Percentiles rank a stretch among this genome's conserved stretches.
These are phyloP conservation scores for Salix udensis DNA, from an alignment of 345 rosid genomes.

Conservation along the genomic window DNA sequence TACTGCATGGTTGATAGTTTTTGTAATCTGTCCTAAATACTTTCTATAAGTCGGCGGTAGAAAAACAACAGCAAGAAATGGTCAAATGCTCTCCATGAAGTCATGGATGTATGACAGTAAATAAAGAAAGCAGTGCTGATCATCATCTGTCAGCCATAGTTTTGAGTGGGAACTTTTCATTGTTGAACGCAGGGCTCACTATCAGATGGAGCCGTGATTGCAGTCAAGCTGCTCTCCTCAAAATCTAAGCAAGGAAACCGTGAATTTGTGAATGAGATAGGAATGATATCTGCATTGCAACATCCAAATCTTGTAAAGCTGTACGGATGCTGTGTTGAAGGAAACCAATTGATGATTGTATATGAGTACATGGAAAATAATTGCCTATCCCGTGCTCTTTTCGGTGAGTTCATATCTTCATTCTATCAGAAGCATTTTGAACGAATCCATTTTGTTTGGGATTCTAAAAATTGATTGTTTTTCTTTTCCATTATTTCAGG, in stretches of 20 bases:
- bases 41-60: not conserved
- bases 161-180: not conserved
- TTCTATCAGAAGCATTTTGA: not conserved
- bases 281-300: constrained; percentile 30
- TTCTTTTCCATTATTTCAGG: constrained; percentile 34
- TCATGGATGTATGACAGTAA: not conserved
- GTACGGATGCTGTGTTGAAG: constrained; percentile 30
- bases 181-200: constrained; percentile 19
- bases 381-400: constrained; percentile 25
- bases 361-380: constrained; percentile 28
- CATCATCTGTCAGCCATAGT: not conserved
- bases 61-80: not conserved
- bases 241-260: constrained; percentile 32
- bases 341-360: constrained; percentile 24
- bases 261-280: constrained; percentile 30
- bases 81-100: not conserved
- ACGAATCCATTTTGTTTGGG: not conserved
- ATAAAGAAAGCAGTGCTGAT: not conserved
- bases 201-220: constrained; percentile 26
- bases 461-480: not conserved
- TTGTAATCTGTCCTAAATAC: not conserved
- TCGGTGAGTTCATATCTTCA: constrained; percentile 16
- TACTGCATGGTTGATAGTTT: not conserved
- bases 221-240: constrained; percentile 30
- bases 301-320: constrained; percentile 29